Evolutionary conservation across 1,139 yeast genomes (phyloP), one percentile per base, ranked within the genome.

Genomic region (Geotrichum histeridarum): DNA sequence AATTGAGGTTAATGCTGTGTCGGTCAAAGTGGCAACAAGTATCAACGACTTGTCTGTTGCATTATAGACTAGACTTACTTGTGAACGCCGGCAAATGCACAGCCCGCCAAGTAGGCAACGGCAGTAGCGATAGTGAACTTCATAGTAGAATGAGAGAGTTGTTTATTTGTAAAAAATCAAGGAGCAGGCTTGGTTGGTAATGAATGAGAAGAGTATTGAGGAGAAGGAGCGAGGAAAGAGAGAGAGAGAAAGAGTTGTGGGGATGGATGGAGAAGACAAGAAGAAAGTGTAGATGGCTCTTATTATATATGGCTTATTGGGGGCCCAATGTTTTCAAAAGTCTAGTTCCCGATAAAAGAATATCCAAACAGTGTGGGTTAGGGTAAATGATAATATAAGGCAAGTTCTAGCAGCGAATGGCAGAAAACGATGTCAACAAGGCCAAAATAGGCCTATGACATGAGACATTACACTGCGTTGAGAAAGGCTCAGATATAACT

Each of bases 1-100:
- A 37, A 11, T 14, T 37, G n/a, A 37, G 39, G 14, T n/a, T 37
- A 37, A 11, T 8, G 15, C 9, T 12, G 18, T 11, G n/a, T 37
- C 39, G 14, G n/a, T n/a, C 15, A n/a, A 14, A n/a, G 15, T 37
- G 39, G 39, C 15, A n/a, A 8, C 17, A 9, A 37, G 15, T 6
- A 5, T 4, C 39, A 33, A 33, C 30, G 12, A 15, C 8, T 17
- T 17, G 30, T 5, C 11, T n/a, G 38, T 33, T 33, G n/a, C 37
- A 11, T 33, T 33, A 8, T 6, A 37, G 15, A n/a, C 33, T 17
- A 4, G 31, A 64, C 70, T 49, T 61, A 67, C 70, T 60, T 66
- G 63, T 65, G 70, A 47, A 66, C 70, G 30, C 68, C 71, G 54
- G 87, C 94, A 48, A 83, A 81, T 27, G 73, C 77, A 37, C 69